Evolutionary conservation across 2,329 filamentous ascomycete genomes (phyloP), one percentile per base, ranked within the genome.

Genomic region (Arthrobotrys conoides): DNA sequence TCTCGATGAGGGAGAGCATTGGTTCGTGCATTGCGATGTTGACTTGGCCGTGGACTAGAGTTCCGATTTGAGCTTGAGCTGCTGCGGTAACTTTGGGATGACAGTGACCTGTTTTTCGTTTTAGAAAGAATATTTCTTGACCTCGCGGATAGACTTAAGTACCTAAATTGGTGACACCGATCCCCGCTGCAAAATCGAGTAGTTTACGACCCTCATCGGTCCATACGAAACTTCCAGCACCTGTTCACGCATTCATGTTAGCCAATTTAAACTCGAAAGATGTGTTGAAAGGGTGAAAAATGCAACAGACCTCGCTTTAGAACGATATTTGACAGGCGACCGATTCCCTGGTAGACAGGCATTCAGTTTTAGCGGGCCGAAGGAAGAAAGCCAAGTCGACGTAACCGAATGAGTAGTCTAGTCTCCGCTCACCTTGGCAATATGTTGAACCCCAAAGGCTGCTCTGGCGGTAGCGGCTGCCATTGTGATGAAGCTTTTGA

Each of bases 1-100:
- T 75, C 65, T 84, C 76, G 38, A 85, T 81, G 46, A 85, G 82
- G 10, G 24, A 48, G 24, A 78, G 75, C 75, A 78, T 84, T 4
- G 84, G 83, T 70, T 84, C 83, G 61, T 85, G 84, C 80, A 85
- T 85, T 0, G 84, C 84, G 66, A 85, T 85, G 80, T 85, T 85
- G 66, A 85, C 83, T 75, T 85, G 84, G 5, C 83, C 84, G 55
- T 85, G 84, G 53, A 85, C 84, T 16, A 85, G 82, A 48, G 82
- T 84, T 46, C 81, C 83, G 10, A 83, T 81, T 80, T 85, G 84
- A 1, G 80, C 73, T 65, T 84, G 83, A 16, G 83, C 83, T 12
- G 84, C 83, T 66, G 83, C 82, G 12, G 83, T 84, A 38, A 84
- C 83, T 14, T 78, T 81, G 1, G 84, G 83, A 75, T 85, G 83